Percentiles rank a stretch among this genome's conserved stretches.
Conservation (phyloP, 2,329 filamentous ascomycete genomes). For the Magnaporthales sp. region DNA sequence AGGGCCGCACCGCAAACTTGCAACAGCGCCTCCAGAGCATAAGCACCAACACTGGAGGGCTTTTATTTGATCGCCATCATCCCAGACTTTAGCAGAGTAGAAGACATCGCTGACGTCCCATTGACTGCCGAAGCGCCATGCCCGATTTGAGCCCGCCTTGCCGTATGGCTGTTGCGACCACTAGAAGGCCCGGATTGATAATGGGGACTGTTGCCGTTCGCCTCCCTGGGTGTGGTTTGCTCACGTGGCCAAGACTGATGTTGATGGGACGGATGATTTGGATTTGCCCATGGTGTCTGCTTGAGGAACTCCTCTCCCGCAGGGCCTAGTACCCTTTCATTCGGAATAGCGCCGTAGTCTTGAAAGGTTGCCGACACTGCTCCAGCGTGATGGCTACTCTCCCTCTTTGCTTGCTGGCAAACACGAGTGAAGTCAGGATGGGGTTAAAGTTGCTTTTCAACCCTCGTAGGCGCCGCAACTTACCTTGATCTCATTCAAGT, state of each 20-base stretch:
- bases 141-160: neutral
- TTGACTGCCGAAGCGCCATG: neutral
- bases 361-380: conserved; percentile 4
- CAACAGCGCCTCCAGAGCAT: neutral
- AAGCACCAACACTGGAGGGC: neutral
- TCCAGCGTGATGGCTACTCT: neutral
- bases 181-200: neutral
- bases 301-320: conserved; percentile 4
- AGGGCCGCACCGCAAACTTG: neutral
- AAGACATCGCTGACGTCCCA: neutral
- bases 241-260: conserved; percentile 23
- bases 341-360: conserved; percentile 5
- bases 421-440: neutral
- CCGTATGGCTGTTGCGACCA: neutral
- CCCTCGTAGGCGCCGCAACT: conserved; percentile 25
- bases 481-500: conserved; percentile 84
- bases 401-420: conserved; percentile 4
- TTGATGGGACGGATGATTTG: conserved; percentile 66
- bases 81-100: neutral
- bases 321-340: conserved; percentile 9
- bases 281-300: conserved; percentile 84
- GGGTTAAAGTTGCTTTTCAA: neutral
- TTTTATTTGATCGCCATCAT: neutral
- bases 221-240: neutral
- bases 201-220: conserved; percentile 26